A percentile compares a stretch with the other conserved stretches of the same genome.
phyloP scores from a whole-genome alignment of 305 asterid species.

The Solanum chacoense region DNA sequence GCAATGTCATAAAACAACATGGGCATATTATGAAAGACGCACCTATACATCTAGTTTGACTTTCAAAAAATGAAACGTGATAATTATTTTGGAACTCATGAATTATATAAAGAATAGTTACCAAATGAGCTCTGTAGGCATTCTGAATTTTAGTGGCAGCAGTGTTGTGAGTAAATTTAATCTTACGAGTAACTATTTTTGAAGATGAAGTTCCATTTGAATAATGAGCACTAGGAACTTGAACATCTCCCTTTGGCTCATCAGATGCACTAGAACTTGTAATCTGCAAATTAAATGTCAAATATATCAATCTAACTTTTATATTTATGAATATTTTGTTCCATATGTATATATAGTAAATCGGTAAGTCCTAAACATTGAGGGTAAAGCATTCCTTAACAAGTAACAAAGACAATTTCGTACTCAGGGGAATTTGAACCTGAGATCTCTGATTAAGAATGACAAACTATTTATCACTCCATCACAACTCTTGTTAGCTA shows the following conservation, averaged over 20 bases:
- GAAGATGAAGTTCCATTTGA: constrained; percentile 16
- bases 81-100: fast-evolving
- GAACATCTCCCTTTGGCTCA: not conserved
- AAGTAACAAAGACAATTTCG: too few relatives aligned
- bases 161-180: not conserved
- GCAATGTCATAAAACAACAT: too few relatives aligned
- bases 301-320: not conserved
- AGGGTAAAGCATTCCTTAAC: too few relatives aligned
- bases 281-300: not conserved
- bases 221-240: not conserved
- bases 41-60: not conserved
- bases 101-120: not conserved
- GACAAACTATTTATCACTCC: too few relatives aligned
- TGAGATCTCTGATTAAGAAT: too few relatives aligned
- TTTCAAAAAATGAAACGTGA: not conserved
- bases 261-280: constrained; percentile 4
- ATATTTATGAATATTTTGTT: not conserved
- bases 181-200: constrained; percentile 2
- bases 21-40: not conserved
- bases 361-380: too few relatives aligned
- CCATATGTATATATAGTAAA: not conserved
- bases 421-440: fast-evolving
- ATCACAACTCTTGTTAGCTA: not conserved
- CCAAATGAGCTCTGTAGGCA: constrained; percentile 26
- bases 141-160: constrained; percentile 32